Evolutionary conservation across 2,329 filamentous ascomycete genomes (phyloP).

Genomic region (Raffaelea arxii): DNA sequence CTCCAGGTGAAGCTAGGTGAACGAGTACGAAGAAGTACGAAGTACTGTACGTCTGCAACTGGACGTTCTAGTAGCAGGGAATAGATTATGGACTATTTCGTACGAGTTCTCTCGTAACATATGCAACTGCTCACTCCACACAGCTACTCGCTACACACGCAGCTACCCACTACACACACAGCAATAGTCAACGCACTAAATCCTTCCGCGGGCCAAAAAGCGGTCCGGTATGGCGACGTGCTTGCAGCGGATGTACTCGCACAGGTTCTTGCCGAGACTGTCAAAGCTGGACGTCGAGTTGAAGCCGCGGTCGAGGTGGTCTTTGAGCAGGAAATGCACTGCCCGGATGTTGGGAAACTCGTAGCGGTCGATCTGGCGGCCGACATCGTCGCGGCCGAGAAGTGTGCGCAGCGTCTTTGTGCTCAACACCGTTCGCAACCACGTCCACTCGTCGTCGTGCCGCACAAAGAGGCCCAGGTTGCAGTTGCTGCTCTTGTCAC

Average conservation of each 20-base stretch:
- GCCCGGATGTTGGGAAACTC: slow-evolving; percentile 29
- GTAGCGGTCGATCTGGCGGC: slow-evolving; percentile 26
- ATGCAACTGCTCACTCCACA: too few relatives aligned
- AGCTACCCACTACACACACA: too few relatives aligned
- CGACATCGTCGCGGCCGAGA: slow-evolving; percentile 14
- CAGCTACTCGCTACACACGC: too few relatives aligned
- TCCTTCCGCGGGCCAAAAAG: slow-evolving; percentile 5
- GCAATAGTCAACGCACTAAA: too few relatives aligned
- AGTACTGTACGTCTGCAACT: too few relatives aligned
- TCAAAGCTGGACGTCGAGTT: slow-evolving; percentile 38
- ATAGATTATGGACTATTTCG: too few relatives aligned
- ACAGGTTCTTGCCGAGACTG: slow-evolving; percentile 41
- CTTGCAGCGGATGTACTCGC: slow-evolving; percentile 32
- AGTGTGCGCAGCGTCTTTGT: slow-evolving; percentile 4
- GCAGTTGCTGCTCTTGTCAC: slow-evolving; percentile 24
- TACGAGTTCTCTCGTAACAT: too few relatives aligned
- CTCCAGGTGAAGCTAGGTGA: too few relatives aligned
- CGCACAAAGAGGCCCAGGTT: slow-evolving; percentile 26
- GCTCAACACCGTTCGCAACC: slow-evolving; percentile 22
- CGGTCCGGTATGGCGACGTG: slow-evolving; percentile 18
- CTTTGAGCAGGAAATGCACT: slow-evolving; percentile 26
- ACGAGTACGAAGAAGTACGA: too few relatives aligned
- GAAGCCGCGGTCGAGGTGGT: slow-evolving; percentile 32
- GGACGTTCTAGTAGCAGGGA: too few relatives aligned
- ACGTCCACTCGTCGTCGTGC: slow-evolving; percentile 26